Base-by-base conservation (phyloP, 257 asterid genomes). In the Scutellaria minor region DNA sequence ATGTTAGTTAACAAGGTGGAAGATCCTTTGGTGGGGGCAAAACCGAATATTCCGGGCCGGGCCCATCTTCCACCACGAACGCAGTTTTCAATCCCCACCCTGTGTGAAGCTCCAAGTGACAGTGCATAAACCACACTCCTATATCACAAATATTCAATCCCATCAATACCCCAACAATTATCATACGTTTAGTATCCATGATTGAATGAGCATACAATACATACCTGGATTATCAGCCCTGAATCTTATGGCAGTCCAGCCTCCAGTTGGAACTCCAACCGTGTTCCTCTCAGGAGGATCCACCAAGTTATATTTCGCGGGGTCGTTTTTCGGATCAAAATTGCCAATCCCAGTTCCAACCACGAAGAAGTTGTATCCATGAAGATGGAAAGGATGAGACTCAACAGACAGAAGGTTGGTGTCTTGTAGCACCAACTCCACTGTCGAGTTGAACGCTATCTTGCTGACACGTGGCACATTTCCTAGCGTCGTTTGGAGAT, bases 381-480 rank as follows among this genome's bases (percentile, higher is more conserved):
- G 97, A n/a, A 88, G 96, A 77, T 90, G 97, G 67, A 90, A 88
- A 0, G 97, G 97, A 47, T 90, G 97, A 4, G 95, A 85, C 71
- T 90, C 97, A 7, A 86, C 96, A 0, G 85, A 63, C 0, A 90
- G 67, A 14, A 90, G 85, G 51, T 88, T 88, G 6, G 97, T 90
- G 27, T 90, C 97, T 35, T 90, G 96, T 9, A 90, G 15, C 13
- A 88, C 88, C 70, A 90, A 44, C 60, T 90, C 93, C 2, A 90
- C 85, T 0, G 93, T 88, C 2, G 93, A 83, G 53, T 90, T 90
- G 76, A 88, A 90, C 4, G 83, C 79, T 12, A 88, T 44, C 58
- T 77, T 88, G 77, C 90, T 83, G 5, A 90, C 77, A 57, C 90
- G 68, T 1, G 97, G 81, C 42, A 53, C 52, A 0, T 75, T 75